Conservation (phyloP, 2,329 filamentous ascomycete genomes). For the Hawksworthiomyces lignivorus region DNA sequence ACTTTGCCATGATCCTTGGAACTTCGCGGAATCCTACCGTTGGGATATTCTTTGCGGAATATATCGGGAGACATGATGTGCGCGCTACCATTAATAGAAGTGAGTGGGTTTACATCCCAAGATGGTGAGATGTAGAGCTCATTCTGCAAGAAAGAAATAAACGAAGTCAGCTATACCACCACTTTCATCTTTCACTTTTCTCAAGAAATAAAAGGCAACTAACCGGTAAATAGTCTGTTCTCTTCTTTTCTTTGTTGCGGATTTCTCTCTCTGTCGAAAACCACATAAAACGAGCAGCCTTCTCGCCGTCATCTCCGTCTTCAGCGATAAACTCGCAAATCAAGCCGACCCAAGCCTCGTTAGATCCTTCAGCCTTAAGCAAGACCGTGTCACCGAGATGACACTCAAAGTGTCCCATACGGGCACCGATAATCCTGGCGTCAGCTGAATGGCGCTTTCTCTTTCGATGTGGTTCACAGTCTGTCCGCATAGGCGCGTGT, state of each 20-base stretch:
- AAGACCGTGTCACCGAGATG: conserved; percentile 75
- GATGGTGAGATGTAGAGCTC: conserved; percentile 87
- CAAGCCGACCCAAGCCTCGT: conserved; percentile 88
- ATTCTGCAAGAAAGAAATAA: conserved; percentile 44
- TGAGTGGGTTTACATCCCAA: conserved; percentile 79
- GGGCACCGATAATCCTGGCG: conserved; percentile 65
- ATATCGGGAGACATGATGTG: conserved; percentile 64
- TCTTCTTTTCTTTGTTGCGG: conserved; percentile 72
- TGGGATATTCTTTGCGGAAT: conserved; percentile 65
- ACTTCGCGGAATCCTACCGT: conserved; percentile 63
- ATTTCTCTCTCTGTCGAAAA: conserved; percentile 90
- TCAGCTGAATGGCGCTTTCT: conserved; percentile 27
- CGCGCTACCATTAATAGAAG: conserved; percentile 85
- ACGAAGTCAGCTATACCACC: too few relatives aligned
- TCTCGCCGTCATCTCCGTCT: conserved; percentile 60
- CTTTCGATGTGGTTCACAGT: conserved; percentile 17
- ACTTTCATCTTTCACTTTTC: too few relatives aligned
- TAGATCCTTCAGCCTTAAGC: conserved; percentile 77
- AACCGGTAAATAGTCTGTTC: conserved; percentile 68
- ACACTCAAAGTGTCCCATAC: conserved; percentile 75
- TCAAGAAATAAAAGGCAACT: conserved; percentile 17
- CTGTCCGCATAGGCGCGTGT: conserved; percentile 8
- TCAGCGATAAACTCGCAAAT: conserved; percentile 74
- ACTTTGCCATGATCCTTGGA: conserved; percentile 73
- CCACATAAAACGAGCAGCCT: conserved; percentile 88